Base-by-base conservation (phyloP, 2,329 filamentous ascomycete species). In the Phaeosphaeria sp. region DNA sequence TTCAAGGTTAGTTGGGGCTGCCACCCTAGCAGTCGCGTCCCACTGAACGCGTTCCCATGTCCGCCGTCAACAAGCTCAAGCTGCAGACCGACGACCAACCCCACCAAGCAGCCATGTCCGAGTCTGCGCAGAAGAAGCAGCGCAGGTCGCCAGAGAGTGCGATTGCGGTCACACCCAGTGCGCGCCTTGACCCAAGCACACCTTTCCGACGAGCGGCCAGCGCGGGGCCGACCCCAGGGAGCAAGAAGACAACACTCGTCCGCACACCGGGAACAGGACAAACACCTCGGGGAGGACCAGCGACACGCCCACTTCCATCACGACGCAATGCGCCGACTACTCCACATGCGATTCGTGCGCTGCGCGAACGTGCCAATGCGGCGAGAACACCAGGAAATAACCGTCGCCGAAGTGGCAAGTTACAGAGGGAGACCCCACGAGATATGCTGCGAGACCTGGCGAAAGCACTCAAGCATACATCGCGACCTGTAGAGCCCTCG, bases 401-500 rank as follows among this genome's bases (percentile, higher is more conserved):
- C 46, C 73, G 83, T 53, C 78, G 81, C 59, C 69, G 75, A 59
- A 85, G 83, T 58, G 80, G 80, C 24, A 75, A 82, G 33, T 62
- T 82, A 53, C 80, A 83, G 65, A 74, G 83, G 42, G 84, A 86
- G 67, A 86, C 84, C 6, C 84, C 84, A 4, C 81, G 85, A 62
- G 83, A 86, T 65, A 79, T 84, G 24, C 68, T 86, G 51, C 77
- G 80, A 48, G 82, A 83, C 52, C 70, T 87, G 8, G 84, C 84
- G 51, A 83, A 77, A 78, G 81, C 79, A n/a, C 78, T 86, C 48
- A 83, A 83, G 1, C 81, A 79, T 15, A 67, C 76, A n/a, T 82
- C 80, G 2, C 74, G 78, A 56, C 78, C 79, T 6, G 77, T 81
- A 11, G 71, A 78, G 40, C 81, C 81, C 3, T 84, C 84, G 6